Evolutionary conservation across 371 early-diverging fungal species (phyloP).

Genomic region (Circinella umbellata): DNA sequence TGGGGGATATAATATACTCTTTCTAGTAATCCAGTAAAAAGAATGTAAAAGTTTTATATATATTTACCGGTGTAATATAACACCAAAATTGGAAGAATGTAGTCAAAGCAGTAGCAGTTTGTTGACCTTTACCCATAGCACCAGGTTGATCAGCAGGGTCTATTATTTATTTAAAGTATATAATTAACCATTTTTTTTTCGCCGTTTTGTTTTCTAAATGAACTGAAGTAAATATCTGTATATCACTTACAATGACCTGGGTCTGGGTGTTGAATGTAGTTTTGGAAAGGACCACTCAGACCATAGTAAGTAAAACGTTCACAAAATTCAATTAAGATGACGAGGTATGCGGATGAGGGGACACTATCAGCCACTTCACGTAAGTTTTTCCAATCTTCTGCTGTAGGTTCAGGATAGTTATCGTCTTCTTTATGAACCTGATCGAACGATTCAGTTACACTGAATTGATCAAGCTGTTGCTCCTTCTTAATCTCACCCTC

Average conservation of each 20-base stretch:
- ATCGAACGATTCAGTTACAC: background rate
- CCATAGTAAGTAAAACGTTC: conserved; percentile 82
- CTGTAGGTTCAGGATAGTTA: conserved; percentile 44
- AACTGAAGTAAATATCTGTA: no score
- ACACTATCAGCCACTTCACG: conserved; percentile 35
- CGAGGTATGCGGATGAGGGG: conserved; percentile 60
- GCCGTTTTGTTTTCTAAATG: no score
- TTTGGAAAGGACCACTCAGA: conserved; percentile 64
- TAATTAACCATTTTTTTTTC: background rate
- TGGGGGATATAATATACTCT: no score
- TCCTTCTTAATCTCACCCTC: background rate
- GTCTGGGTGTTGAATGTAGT: conserved; percentile 61
- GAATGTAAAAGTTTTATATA: background rate
- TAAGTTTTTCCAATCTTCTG: conserved; percentile 44
- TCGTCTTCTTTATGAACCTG: background rate
- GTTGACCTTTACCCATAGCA: conserved; percentile 55
- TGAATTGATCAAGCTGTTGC: conserved; percentile 3
- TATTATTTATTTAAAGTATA: conserved; percentile 9
- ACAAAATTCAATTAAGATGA: conserved; percentile 75
- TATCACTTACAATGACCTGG: conserved; percentile 37
- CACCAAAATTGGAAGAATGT: conserved; percentile 84
- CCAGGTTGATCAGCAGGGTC: conserved; percentile 55
- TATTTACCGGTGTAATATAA: conserved; percentile 68
- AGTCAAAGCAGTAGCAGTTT: conserved; percentile 70
- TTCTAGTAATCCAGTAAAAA: background rate